These are phyloP conservation scores for Aspergillus ellipticus DNA, from an alignment of 495 filamentous ascomycete species.

Conservation along the genomic window DNA sequence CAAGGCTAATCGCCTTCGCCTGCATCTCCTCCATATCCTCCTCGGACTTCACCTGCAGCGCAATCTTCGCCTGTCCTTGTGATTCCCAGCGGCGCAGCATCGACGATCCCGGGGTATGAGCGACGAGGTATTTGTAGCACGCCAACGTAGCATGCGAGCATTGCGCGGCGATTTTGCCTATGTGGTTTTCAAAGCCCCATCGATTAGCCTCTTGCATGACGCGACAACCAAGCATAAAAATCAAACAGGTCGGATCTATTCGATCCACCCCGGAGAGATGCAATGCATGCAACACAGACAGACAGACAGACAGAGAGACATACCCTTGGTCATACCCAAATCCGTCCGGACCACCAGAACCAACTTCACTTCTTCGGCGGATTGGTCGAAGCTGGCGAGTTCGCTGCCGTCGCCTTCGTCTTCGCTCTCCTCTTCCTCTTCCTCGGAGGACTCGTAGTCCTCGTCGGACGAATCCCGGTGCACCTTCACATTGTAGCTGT, in stretches of 20 bases:
- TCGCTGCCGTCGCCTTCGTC: constrained; percentile 41
- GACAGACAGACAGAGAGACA: too few species aligned
- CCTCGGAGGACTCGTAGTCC: constrained; percentile 15
- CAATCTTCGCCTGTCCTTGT: constrained; percentile 85
- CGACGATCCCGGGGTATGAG: constrained; percentile 51
- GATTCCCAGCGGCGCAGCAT: constrained; percentile 84
- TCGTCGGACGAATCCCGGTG: constrained; percentile 46
- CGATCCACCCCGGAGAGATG: not conserved
- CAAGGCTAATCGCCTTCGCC: constrained; percentile 75
- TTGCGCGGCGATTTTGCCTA: constrained; percentile 98
- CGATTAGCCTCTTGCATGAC: not conserved
- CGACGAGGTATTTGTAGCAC: constrained; percentile 81
- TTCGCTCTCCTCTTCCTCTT: constrained; percentile 31
- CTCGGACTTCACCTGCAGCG: constrained; percentile 76
- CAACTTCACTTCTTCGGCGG: constrained; percentile 84
- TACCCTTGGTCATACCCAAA: constrained; percentile 94
- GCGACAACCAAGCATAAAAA: not conserved
- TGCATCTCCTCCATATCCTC: constrained; percentile 76
- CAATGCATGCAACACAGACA: not conserved
- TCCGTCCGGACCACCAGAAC: constrained; percentile 91
- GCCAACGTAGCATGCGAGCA: constrained; percentile 93
- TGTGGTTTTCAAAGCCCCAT: not conserved
- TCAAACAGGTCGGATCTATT: too few species aligned
- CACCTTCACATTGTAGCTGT: constrained; percentile 49
- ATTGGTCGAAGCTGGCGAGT: constrained; percentile 43